Percentiles rank a stretch among this genome's conserved stretches.
Evolutionary conservation across 371 early-diverging fungal genomes (phyloP).

Genomic region (Blyttiomyces sp.): DNA sequence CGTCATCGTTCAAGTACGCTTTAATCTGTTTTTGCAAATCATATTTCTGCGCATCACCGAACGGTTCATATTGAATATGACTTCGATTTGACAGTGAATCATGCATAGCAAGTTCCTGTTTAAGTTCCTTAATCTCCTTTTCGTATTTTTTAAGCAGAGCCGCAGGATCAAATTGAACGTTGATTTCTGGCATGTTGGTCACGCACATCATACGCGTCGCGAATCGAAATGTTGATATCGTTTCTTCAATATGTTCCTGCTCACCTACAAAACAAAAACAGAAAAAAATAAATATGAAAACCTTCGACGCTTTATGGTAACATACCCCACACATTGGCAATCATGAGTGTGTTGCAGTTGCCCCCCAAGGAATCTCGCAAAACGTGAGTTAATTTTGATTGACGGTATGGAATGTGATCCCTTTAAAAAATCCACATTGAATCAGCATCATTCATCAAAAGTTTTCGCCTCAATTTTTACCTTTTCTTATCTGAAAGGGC

Average conservation of each 20-base stretch:
- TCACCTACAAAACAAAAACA: constrained; percentile 32
- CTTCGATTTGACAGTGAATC: constrained; percentile 44
- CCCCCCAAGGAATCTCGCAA: constrained; percentile 66
- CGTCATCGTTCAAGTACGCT: constrained; percentile 43
- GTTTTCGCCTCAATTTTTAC: constrained; percentile 9
- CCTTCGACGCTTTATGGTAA: neutral
- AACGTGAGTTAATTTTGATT: constrained; percentile 65
- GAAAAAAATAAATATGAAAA: too few relatives aligned
- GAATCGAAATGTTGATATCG: constrained; percentile 62
- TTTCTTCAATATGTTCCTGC: constrained; percentile 55
- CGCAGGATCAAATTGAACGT: constrained; percentile 53
- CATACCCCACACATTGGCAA: constrained; percentile 56
- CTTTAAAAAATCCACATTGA: constrained; percentile 6
- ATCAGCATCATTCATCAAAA: constrained; percentile 25
- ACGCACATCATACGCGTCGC: constrained; percentile 61
- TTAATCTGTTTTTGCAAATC: constrained; percentile 44
- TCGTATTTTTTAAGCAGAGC: constrained; percentile 58
- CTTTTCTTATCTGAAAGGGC: constrained; percentile 55
- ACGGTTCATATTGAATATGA: constrained; percentile 54
- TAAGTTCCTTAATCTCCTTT: constrained; percentile 48
- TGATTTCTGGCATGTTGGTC: constrained; percentile 43
- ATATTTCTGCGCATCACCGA: constrained; percentile 39
- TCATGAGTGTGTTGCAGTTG: constrained; percentile 65
- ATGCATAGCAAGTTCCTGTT: constrained; percentile 58
- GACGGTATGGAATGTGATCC: constrained; percentile 65